Evolutionary conservation across 331 rosid genomes (phyloP).

Genomic region (Telfairia occidentalis): DNA sequence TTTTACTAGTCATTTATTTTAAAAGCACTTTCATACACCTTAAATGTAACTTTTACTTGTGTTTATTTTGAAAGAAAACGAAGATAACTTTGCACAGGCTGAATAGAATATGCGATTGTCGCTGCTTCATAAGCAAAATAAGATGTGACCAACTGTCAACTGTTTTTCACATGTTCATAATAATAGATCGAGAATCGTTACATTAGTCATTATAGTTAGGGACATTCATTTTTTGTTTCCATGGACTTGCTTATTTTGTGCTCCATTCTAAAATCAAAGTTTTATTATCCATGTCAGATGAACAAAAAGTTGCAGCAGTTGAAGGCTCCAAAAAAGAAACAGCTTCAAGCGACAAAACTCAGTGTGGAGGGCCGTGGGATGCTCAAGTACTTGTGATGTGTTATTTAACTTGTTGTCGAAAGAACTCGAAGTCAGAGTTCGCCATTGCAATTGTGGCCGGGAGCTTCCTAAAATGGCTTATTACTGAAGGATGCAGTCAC

Average conservation of each 20-base stretch:
- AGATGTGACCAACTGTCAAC: background rate
- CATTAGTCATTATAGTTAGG: background rate
- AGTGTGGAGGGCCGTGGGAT: constrained; percentile 97
- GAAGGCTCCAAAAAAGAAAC: constrained; percentile 89
- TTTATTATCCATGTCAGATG: constrained; percentile 44
- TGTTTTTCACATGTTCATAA: background rate
- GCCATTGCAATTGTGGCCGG: background rate
- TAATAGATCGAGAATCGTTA: background rate
- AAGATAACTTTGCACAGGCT: background rate
- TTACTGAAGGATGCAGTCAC: background rate
- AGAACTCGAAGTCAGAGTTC: background rate
- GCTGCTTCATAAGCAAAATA: background rate
- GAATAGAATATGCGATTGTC: background rate
- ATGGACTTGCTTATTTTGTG: background rate
- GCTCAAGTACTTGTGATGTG: constrained; percentile 58
- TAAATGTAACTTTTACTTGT: background rate
- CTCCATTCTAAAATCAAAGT: background rate
- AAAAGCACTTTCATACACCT: background rate
- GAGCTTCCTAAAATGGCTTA: background rate
- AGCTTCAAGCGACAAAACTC: constrained; percentile 87
- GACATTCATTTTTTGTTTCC: background rate
- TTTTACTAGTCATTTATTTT: background rate
- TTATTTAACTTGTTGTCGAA: too few relatives aligned
- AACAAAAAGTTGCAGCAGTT: constrained; percentile 92
- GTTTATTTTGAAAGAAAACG: background rate